These are phyloP conservation scores for Chlorella sp. DNA, from an alignment of 139 green algal genomes.

Conservation along the genomic window DNA sequence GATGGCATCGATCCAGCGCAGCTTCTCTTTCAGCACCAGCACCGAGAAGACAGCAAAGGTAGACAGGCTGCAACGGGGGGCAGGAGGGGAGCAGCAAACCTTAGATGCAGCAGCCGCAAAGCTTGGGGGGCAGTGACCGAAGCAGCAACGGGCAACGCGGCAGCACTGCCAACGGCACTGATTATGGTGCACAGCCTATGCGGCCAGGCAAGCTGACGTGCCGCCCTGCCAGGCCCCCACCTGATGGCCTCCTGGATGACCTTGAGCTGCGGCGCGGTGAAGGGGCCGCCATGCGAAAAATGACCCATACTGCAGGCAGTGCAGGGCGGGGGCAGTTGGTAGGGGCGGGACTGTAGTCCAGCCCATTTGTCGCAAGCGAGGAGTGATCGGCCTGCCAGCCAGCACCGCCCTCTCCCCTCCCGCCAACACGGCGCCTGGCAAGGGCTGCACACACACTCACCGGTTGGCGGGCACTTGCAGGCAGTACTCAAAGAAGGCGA, in stretches of 20 bases:
- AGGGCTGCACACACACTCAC: not conserved
- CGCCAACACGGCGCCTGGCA: too few species aligned
- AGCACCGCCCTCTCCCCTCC: too few species aligned
- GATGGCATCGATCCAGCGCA: slow-evolving; percentile 14
- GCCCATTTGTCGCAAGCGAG: too few species aligned
- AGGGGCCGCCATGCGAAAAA: slow-evolving; percentile 13
- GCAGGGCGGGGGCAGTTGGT: not conserved
- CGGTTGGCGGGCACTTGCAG: slow-evolving; percentile 30
- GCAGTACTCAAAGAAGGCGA: slow-evolving; percentile 30
- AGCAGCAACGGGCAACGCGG: too few species aligned
- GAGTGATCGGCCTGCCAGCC: too few species aligned
- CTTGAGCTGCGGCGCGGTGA: slow-evolving; percentile 38
- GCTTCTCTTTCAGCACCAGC: slow-evolving; percentile 30
- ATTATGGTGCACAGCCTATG: too few species aligned
- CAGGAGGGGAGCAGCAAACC: not conserved
- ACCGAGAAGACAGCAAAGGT: slow-evolving; percentile 25
- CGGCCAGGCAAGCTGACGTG: too few species aligned
- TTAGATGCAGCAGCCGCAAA: too few species aligned
- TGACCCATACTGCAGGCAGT: slow-evolving; percentile 8
- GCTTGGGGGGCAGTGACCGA: too few species aligned
- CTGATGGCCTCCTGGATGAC: slow-evolving; percentile 18
- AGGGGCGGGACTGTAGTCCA: not conserved
- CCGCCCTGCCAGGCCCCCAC: not conserved
- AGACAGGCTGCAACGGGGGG: not conserved
- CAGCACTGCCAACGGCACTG: too few species aligned